phyloP scores from a whole-genome alignment of 345 rosid genomes.

The Populus ilicifolia region DNA sequence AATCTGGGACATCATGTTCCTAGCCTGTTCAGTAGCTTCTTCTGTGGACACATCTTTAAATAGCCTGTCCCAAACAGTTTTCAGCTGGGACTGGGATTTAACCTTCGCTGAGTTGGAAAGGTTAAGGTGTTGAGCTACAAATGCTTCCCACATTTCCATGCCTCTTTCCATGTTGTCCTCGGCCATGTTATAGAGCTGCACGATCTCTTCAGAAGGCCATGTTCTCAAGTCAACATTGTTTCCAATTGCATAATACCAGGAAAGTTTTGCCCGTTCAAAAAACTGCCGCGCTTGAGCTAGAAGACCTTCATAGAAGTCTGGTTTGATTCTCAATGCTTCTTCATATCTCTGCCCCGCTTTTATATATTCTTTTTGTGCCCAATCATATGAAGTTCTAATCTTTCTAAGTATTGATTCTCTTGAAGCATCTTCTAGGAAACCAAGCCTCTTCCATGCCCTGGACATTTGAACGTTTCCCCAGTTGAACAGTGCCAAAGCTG shows the following conservation, averaged over 20 bases:
- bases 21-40: conserved; percentile 49
- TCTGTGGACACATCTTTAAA: conserved; percentile 41
- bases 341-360: conserved; percentile 62
- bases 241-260: conserved; percentile 71
- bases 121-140: conserved; percentile 31
- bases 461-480: conserved; percentile 90
- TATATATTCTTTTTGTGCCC: conserved; percentile 49
- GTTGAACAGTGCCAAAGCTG: conserved; percentile 80
- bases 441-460: conserved; percentile 67
- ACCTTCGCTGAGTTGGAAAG: conserved; percentile 21
- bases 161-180: conserved; percentile 73
- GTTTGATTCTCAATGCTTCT: conserved; percentile 74
- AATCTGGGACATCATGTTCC: conserved; percentile 52
- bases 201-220: conserved; percentile 52
- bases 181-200: conserved; percentile 60
- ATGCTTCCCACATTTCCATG: conserved; percentile 62
- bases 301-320: conserved; percentile 66
- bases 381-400: conserved; percentile 54
- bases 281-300: conserved; percentile 74
- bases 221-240: conserved; percentile 51
- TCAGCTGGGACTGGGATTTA: conserved; percentile 18
- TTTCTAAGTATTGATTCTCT: conserved; percentile 51
- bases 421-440: conserved; percentile 49
- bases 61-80: conserved; percentile 35
- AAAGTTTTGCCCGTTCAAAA: conserved; percentile 86